A percentile compares a stretch with the other conserved stretches of the same genome.
These are phyloP conservation scores for Clavariopsis aquatica DNA, from an alignment of 495 filamentous ascomycete genomes.

Conservation along the genomic window DNA sequence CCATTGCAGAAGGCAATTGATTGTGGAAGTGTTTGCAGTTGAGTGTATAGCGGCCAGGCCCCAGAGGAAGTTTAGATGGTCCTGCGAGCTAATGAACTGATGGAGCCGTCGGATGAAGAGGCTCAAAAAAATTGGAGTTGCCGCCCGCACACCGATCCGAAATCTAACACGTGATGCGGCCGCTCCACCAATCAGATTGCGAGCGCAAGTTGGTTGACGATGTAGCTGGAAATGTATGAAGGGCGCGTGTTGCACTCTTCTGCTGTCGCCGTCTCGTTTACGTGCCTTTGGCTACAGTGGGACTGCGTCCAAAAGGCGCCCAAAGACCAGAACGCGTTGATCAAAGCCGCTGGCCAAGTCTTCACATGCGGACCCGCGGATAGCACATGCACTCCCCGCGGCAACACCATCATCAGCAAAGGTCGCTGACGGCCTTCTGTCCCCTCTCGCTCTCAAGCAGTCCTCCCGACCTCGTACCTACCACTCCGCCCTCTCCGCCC, in stretches of 20 bases:
- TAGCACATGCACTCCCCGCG: background rate
- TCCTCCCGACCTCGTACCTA: background rate
- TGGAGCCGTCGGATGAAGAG: slow-evolving; percentile 1
- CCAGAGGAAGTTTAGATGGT: background rate
- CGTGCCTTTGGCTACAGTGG: background rate
- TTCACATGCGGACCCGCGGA: background rate
- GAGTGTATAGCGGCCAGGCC: background rate
- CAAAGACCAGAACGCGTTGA: background rate
- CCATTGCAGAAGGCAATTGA: slow-evolving; percentile 7
- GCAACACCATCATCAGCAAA: background rate
- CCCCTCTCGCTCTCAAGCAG: background rate
- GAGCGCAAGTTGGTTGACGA: slow-evolving; percentile 17
- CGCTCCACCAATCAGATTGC: slow-evolving; percentile 17
- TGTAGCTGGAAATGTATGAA: background rate
- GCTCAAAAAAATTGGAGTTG: slow-evolving; percentile 18
- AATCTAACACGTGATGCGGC: background rate
- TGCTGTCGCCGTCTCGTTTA: background rate
- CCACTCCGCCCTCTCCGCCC: background rate
- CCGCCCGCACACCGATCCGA: slow-evolving; percentile 6
- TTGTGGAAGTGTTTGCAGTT: background rate
- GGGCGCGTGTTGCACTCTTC: background rate
- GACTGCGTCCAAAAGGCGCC: background rate
- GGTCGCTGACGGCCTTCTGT: background rate
- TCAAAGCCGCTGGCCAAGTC: background rate
- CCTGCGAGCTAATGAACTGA: background rate